phyloP scores from a whole-genome alignment of 2,329 filamentous ascomycete species.

The Ophiobolus disseminans region DNA sequence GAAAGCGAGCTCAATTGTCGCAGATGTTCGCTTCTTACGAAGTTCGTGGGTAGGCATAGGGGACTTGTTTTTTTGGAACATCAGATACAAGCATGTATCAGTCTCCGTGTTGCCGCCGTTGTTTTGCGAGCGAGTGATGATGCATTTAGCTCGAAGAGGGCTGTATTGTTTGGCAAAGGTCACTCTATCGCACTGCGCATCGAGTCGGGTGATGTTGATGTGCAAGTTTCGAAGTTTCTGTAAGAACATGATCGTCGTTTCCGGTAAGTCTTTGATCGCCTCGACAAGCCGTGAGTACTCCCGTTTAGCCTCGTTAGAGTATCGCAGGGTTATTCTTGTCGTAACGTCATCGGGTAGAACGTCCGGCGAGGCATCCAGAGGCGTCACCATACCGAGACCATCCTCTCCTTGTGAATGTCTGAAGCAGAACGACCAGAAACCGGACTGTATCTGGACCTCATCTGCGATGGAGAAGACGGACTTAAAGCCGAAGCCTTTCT shows the following conservation, averaged over 20 bases:
- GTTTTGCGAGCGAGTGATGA: background rate
- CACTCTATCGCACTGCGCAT: background rate
- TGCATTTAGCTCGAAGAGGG: background rate
- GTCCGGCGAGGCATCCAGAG: conserved; percentile 37
- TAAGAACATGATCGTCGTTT: conserved; percentile 21
- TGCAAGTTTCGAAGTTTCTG: conserved; percentile 12
- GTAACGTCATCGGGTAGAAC: conserved; percentile 11
- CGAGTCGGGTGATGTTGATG: background rate
- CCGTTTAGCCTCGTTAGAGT: conserved; percentile 1
- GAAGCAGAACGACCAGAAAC: conserved; percentile 48
- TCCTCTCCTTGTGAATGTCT: conserved; percentile 47
- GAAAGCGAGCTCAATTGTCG: conserved; percentile 28
- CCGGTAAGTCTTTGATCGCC: conserved; percentile 15
- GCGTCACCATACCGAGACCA: conserved; percentile 62
- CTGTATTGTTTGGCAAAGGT: background rate
- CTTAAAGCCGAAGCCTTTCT: conserved; percentile 51
- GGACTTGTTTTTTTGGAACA: background rate
- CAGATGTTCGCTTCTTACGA: conserved; percentile 6
- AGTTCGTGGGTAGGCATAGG: conserved; percentile 20
- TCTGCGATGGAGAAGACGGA: conserved; percentile 43
- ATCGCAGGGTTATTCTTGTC: conserved; percentile 26
- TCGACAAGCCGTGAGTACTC: conserved; percentile 10
- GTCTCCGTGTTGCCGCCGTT: background rate
- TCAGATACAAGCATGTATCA: conserved; percentile 8
- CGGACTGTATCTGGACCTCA: conserved; percentile 52